These are phyloP conservation scores for Sarocladium kiliense DNA, from an alignment of 2,329 filamentous ascomycete species.

Conservation along the genomic window DNA sequence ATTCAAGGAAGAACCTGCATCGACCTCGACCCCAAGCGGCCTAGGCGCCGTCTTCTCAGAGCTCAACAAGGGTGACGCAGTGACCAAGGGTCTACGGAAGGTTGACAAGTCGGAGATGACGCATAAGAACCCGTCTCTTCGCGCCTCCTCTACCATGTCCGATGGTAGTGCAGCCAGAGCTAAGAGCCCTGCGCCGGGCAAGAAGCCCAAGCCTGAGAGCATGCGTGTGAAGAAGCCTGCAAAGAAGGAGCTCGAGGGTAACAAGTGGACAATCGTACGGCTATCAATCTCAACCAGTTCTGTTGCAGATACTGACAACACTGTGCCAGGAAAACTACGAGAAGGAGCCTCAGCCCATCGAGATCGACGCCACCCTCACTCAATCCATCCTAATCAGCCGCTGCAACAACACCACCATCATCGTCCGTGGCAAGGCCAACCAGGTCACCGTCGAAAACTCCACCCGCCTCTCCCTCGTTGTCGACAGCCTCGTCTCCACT, in stretches of 20 bases:
- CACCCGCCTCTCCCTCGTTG: slow-evolving; percentile 72
- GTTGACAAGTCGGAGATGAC: slow-evolving; percentile 97
- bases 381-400: slow-evolving; percentile 90
- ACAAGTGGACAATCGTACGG: slow-evolving; percentile 85
- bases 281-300: background rate
- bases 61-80: slow-evolving; percentile 81
- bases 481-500: slow-evolving; percentile 84
- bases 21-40: slow-evolving; percentile 47
- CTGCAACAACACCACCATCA: slow-evolving; percentile 86
- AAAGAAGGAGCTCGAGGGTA: slow-evolving; percentile 74
- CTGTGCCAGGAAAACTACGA: slow-evolving; percentile 80
- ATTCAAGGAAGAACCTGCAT: slow-evolving; percentile 38
- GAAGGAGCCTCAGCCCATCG: slow-evolving; percentile 63
- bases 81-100: slow-evolving; percentile 85
- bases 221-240: slow-evolving; percentile 80
- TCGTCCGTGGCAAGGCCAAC: slow-evolving; percentile 89
- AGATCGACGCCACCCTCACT: slow-evolving; percentile 74
- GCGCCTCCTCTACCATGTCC: slow-evolving; percentile 66
- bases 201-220: slow-evolving; percentile 80
- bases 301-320: background rate
- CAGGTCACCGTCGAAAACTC: slow-evolving; percentile 96
- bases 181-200: slow-evolving; percentile 84
- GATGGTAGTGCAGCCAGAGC: slow-evolving; percentile 52
- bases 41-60: slow-evolving; percentile 88
- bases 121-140: slow-evolving; percentile 90